These are phyloP conservation scores for Xylaria arbuscula DNA, from an alignment of 2,329 filamentous ascomycete species.

Conservation along the genomic window DNA sequence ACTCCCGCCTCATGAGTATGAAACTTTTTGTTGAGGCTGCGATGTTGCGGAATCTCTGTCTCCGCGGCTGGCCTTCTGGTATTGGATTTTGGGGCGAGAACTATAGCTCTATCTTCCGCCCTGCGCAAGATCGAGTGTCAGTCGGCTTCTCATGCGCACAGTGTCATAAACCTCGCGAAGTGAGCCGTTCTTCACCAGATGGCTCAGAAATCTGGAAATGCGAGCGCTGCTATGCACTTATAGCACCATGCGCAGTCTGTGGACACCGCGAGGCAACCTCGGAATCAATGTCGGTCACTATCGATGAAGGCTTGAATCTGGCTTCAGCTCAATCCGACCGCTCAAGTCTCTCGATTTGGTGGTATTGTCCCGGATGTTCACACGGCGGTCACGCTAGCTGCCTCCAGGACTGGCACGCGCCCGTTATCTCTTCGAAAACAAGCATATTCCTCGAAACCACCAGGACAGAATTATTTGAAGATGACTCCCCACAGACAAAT, in stretches of 20 bases:
- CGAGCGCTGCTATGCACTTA: slow-evolving; percentile 63
- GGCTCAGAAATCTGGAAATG: slow-evolving; percentile 66
- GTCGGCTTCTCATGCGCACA: slow-evolving; percentile 65
- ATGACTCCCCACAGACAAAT: slow-evolving; percentile 52
- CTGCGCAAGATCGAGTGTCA: slow-evolving; percentile 66
- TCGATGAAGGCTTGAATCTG: slow-evolving; percentile 42
- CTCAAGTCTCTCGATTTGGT: slow-evolving; percentile 63
- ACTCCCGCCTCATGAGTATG: slow-evolving; percentile 69
- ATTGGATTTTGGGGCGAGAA: slow-evolving; percentile 65
- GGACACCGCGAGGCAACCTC: slow-evolving; percentile 62
- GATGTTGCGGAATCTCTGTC: slow-evolving; percentile 69
- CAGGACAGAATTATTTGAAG: slow-evolving; percentile 36
- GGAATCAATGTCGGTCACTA: slow-evolving; percentile 43
- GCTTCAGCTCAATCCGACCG: slow-evolving; percentile 37
- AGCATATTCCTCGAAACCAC: slow-evolving; percentile 17
- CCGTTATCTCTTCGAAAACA: slow-evolving; percentile 39
- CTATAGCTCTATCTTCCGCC: slow-evolving; percentile 65
- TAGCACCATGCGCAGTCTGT: slow-evolving; percentile 70
- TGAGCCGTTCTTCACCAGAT: slow-evolving; percentile 58
- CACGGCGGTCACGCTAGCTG: slow-evolving; percentile 73
- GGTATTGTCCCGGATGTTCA: slow-evolving; percentile 71
- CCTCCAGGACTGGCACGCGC: slow-evolving; percentile 68
- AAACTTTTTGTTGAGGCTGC: slow-evolving; percentile 70
- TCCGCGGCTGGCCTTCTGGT: slow-evolving; percentile 65
- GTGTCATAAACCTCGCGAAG: slow-evolving; percentile 67